Conservation (phyloP, 257 asterid species). For the Nyctanthes arbortristis region DNA sequence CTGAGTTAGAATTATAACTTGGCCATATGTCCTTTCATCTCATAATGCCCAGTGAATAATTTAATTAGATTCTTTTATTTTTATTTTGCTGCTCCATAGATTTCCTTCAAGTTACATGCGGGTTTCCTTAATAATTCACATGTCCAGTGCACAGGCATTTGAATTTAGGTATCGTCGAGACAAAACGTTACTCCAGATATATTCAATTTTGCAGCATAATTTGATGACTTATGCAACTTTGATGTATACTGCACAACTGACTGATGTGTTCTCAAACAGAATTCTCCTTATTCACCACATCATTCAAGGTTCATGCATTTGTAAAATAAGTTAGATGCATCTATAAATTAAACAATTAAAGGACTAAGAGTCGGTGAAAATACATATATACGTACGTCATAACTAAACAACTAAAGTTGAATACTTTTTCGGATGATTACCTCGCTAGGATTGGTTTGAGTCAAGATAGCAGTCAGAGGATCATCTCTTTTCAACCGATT, state of each 20-base stretch:
- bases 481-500: constrained; percentile 90
- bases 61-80: not conserved
- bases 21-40: not conserved
- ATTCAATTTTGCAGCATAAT: not conserved
- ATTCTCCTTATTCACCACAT: not conserved
- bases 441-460: constrained; percentile 83
- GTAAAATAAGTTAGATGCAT: not conserved
- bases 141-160: not conserved
- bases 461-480: constrained; percentile 82
- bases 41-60: not conserved
- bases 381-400: not conserved
- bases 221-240: not conserved
- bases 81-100: not conserved
- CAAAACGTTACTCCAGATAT: too few species aligned
- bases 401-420: not conserved
- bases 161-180: not conserved
- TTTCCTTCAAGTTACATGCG: too few species aligned
- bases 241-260: not conserved
- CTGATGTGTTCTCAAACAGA: not conserved
- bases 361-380: not conserved
- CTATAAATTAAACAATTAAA: not conserved
- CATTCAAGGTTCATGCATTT: constrained; percentile 14
- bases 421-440: constrained; percentile 33
- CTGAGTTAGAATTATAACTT: not conserved
- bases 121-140: not conserved